These are phyloP conservation scores for Globisporangium alternatum DNA, from an alignment of 352 stramenopile species.

Conservation along the genomic window DNA sequence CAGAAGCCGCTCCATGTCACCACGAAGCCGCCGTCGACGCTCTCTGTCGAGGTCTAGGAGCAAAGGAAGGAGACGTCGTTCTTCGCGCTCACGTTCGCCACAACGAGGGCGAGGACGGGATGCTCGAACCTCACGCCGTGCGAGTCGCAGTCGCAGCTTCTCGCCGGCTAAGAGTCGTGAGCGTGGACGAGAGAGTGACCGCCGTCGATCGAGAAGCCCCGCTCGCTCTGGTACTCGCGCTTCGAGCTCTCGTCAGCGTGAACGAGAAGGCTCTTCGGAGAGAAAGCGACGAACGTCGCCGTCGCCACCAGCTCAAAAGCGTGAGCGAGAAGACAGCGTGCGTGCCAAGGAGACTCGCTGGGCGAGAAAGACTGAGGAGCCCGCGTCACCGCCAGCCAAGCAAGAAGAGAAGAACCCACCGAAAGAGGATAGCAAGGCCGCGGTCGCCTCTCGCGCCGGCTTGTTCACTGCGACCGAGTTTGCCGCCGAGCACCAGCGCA, in stretches of 20 bases:
- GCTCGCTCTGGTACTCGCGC: not conserved
- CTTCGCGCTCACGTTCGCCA: conserved; percentile 10
- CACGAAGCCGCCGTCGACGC: conserved; percentile 11
- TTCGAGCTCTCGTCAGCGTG: not conserved
- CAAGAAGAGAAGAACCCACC: not conserved
- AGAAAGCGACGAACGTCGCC: not conserved
- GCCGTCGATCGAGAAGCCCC: conserved; percentile 13
- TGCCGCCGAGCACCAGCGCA: conserved; percentile 48
- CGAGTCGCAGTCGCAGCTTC: conserved; percentile 7
- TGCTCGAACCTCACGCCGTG: not conserved
- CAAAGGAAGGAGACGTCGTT: not conserved
- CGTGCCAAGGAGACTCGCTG: not conserved
- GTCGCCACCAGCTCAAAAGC: not conserved
- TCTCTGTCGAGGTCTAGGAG: conserved; percentile 29
- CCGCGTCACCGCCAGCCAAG: not conserved
- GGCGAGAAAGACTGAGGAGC: not conserved
- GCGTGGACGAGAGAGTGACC: conserved; percentile 1
- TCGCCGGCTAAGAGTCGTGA: not conserved
- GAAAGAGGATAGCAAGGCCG: not conserved
- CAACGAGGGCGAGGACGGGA: not conserved
- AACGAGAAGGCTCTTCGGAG: conserved; percentile 3
- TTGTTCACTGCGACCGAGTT: conserved; percentile 76
- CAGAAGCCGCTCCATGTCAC: conserved; percentile 6
- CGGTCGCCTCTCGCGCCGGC: conserved; percentile 29
- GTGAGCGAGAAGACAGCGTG: not conserved